Conservation (phyloP, 306 rosid species). For the Begonia peltatifolia region DNA sequence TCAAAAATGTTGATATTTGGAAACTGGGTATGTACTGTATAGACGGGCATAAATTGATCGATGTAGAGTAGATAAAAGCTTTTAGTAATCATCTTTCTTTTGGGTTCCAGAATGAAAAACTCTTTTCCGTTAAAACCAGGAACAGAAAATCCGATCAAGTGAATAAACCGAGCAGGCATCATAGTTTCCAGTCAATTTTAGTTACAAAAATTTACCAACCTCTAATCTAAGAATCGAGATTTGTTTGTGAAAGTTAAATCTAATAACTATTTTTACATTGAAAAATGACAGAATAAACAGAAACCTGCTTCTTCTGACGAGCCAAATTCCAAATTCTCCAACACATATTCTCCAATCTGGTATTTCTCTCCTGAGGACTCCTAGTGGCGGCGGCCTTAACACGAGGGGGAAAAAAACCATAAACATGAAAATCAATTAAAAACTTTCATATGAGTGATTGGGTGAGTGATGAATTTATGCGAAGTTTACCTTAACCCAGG, state of each 20-base stretch:
- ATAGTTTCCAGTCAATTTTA: not conserved
- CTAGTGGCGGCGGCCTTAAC: constrained; percentile 46
- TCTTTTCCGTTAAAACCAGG: too few relatives aligned
- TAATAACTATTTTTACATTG: too few relatives aligned
- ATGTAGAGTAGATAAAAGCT: too few relatives aligned
- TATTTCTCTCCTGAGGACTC: constrained; percentile 50
- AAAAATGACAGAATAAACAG: not conserved
- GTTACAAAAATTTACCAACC: not conserved
- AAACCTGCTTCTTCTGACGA: constrained; percentile 52
- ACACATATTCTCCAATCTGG: constrained; percentile 54
- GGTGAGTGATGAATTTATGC: too few relatives aligned
- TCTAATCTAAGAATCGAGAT: not conserved
- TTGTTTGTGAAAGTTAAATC: too few relatives aligned
- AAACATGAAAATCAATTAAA: not conserved
- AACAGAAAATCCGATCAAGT: too few relatives aligned
- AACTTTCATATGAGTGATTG: not conserved
- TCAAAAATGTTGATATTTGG: too few relatives aligned
- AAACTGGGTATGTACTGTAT: too few relatives aligned
- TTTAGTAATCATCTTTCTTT: too few relatives aligned
- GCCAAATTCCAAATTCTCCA: constrained; percentile 66
- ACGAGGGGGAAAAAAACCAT: not conserved
- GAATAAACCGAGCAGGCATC: too few relatives aligned
- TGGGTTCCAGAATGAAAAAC: too few relatives aligned
- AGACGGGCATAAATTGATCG: too few relatives aligned
- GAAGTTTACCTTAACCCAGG: constrained; percentile 35